Percentiles rank a stretch among this genome's conserved stretches.
phyloP scores from a whole-genome alignment of 768 basidiomycete species.

The Mycena olivaceomarginata region DNA sequence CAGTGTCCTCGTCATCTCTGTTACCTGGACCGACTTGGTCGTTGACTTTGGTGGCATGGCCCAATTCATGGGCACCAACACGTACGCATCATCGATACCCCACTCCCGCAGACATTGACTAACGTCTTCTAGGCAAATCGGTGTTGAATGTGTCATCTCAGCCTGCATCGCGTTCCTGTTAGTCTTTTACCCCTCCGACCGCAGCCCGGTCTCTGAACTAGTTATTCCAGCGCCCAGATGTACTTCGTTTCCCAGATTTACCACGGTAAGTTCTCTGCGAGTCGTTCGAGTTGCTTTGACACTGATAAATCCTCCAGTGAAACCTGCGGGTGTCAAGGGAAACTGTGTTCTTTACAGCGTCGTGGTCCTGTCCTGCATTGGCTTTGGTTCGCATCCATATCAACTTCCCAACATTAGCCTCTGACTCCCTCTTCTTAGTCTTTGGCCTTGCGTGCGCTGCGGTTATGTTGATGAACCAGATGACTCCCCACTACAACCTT shows the following conservation, averaged over 20 bases:
- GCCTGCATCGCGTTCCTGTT: constrained; percentile 26
- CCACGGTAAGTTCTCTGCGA: background rate
- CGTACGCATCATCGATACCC: background rate
- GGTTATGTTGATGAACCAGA: constrained; percentile 30
- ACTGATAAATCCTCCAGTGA: background rate
- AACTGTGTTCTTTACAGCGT: constrained; percentile 13
- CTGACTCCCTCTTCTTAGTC: background rate
- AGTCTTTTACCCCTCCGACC: background rate
- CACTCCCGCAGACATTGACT: too few species aligned
- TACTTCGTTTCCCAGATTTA: constrained; percentile 38
- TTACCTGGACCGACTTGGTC: constrained; percentile 32
- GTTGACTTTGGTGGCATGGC: constrained; percentile 20
- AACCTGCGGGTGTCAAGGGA: constrained; percentile 8
- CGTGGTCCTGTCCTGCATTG: constrained; percentile 17
- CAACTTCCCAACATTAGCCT: background rate
- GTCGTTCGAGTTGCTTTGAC: too few species aligned
- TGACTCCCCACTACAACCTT: constrained; percentile 24
- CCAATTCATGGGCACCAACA: constrained; percentile 11
- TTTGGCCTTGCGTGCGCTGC: constrained; percentile 25
- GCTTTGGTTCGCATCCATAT: constrained; percentile 10
- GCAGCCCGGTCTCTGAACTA: too few species aligned
- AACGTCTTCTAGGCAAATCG: background rate
- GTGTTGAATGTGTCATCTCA: constrained; percentile 33
- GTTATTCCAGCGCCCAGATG: constrained; percentile 28
- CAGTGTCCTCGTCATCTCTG: constrained; percentile 4